These are phyloP conservation scores for Taphrina populina DNA, from an alignment of 1,139 yeast species.

Conservation along the genomic window DNA sequence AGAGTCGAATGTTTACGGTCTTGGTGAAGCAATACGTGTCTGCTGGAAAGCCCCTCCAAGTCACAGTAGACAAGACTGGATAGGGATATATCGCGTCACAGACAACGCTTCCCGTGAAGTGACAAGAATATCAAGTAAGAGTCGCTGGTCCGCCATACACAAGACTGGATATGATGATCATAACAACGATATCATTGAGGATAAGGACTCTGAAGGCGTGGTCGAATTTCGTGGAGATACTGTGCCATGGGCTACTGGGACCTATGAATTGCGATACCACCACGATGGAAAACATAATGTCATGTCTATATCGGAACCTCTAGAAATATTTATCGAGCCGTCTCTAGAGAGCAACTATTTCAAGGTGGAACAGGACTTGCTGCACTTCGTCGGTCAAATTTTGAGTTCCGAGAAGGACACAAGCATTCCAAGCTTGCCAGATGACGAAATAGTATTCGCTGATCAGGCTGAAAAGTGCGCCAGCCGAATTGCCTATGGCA, in stretches of 20 bases:
- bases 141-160: constrained; percentile 66
- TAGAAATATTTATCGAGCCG: constrained; percentile 52
- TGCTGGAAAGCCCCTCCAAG: constrained; percentile 58
- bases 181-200: constrained; percentile 38
- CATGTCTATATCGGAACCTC: constrained; percentile 65
- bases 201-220: constrained; percentile 50
- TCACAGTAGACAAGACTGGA: constrained; percentile 62
- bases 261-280: constrained; percentile 76
- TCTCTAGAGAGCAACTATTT: constrained; percentile 1
- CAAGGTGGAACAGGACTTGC: constrained; percentile 9
- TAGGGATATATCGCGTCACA: constrained; percentile 68
- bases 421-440: not conserved
- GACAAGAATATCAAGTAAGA: constrained; percentile 64
- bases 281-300: constrained; percentile 70
- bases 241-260: constrained; percentile 68
- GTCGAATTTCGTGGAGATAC: constrained; percentile 55
- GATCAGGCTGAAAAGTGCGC: constrained; percentile 27
- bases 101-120: constrained; percentile 61
- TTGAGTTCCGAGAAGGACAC: constrained; percentile 9
- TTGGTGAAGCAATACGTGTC: constrained; percentile 60
- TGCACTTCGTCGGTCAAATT: constrained; percentile 6
- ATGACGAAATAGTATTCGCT: constrained; percentile 20
- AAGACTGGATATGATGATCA: constrained; percentile 44
- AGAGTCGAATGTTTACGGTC: constrained; percentile 40
- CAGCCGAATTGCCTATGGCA: constrained; percentile 25